Conservation (phyloP, 2,329 filamentous ascomycete species). For the Hypomyces perniciosus region DNA sequence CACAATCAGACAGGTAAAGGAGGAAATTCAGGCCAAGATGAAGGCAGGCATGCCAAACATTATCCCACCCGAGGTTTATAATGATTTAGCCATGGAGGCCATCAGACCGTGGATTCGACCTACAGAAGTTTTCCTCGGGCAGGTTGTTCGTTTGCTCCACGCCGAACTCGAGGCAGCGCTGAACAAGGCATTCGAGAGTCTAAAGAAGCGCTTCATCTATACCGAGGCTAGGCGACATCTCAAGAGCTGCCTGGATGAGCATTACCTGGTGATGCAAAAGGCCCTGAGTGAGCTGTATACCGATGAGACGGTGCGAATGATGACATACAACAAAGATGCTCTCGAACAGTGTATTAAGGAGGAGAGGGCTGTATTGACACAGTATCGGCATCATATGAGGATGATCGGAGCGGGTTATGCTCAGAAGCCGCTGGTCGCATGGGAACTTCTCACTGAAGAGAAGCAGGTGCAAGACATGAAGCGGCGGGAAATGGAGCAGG, state of each 20-base stretch:
- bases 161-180: constrained; percentile 42
- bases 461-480: constrained; percentile 40
- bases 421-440: constrained; percentile 27
- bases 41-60: constrained; percentile 53
- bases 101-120: constrained; percentile 54
- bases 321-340: constrained; percentile 49
- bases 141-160: constrained; percentile 44
- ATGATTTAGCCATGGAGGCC: constrained; percentile 50
- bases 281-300: constrained; percentile 41
- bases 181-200: constrained; percentile 37
- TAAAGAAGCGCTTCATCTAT: constrained; percentile 46
- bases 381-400: constrained; percentile 45
- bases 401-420: constrained; percentile 35
- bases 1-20: constrained; percentile 45
- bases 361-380: constrained; percentile 40
- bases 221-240: constrained; percentile 40
- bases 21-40: constrained; percentile 48
- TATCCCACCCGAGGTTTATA: constrained; percentile 54
- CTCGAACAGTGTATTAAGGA: constrained; percentile 40
- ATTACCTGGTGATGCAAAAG: constrained; percentile 28
- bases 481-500: constrained; percentile 35
- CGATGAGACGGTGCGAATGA: constrained; percentile 50
- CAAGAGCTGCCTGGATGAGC: constrained; percentile 36
- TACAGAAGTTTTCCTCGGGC: constrained; percentile 41
- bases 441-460: constrained; percentile 43